Conservation (phyloP, 768 basidiomycete genomes). For the Lactifluus rugatus region DNA sequence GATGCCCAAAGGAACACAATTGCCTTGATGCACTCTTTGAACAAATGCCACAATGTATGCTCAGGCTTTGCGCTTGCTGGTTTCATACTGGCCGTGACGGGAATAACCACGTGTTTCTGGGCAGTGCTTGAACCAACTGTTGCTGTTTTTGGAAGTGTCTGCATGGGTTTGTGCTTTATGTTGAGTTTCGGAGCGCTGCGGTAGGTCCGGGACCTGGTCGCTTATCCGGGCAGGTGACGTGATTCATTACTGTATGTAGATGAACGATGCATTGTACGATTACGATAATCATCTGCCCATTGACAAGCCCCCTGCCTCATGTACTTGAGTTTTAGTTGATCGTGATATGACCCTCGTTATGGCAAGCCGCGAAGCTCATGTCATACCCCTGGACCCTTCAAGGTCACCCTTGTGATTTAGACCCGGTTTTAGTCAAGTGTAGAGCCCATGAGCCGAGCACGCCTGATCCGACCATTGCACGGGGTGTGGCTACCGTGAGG, state of each 20-base stretch:
- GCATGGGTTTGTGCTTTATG: slow-evolving; percentile 5
- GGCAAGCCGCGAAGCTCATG: not conserved
- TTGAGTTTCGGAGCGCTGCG: slow-evolving; percentile 5
- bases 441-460: slow-evolving; percentile 9
- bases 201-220: not conserved
- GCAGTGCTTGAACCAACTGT: not conserved
- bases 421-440: not conserved
- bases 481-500: slow-evolving; percentile 5
- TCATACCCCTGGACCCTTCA: not conserved
- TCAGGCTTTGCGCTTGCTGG: slow-evolving; percentile 4
- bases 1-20: not conserved
- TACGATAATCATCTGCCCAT: slow-evolving; percentile 3
- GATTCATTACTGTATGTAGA: not conserved
- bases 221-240: not conserved
- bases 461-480: slow-evolving; percentile 10
- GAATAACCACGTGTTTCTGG: slow-evolving; percentile 7
- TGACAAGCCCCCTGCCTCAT: not conserved
- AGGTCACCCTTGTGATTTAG: not conserved
- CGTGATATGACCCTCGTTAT: not conserved
- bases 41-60: slow-evolving; percentile 4
- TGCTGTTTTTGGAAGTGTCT: slow-evolving; percentile 9
- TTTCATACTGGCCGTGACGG: slow-evolving; percentile 1
- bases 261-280: slow-evolving; percentile 1
- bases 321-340: not conserved
- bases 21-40: not conserved